Evolutionary conservation across 805 yeast genomes (phyloP).

Genomic region (Saccharomycopsis microspora): DNA sequence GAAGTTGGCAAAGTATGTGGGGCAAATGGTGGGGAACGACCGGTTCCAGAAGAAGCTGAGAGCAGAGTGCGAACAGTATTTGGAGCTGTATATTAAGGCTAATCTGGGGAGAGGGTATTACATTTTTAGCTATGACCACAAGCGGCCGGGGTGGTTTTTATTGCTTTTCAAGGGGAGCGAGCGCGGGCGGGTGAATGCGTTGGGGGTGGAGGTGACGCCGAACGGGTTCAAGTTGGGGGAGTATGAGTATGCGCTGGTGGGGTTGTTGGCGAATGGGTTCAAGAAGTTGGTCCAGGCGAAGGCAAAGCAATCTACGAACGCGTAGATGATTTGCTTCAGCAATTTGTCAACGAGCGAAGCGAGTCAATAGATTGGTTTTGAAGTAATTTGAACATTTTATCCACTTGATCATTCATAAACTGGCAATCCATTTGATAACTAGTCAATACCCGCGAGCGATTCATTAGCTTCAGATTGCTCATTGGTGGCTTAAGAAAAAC

Average conservation of each 20-base stretch:
- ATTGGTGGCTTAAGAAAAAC: no score
- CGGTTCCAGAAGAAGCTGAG: conserved; percentile 77
- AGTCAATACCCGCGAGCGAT: no score
- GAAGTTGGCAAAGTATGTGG: conserved; percentile 71
- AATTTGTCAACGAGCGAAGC: no score
- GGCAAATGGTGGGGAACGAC: conserved; percentile 76
- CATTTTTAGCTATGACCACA: conserved; percentile 82
- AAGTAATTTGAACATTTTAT: no score
- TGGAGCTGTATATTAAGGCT: conserved; percentile 81
- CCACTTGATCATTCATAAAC: no score
- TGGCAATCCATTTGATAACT: no score
- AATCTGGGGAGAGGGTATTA: conserved; percentile 85
- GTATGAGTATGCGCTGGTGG: conserved; percentile 82
- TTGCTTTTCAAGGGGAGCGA: conserved; percentile 76
- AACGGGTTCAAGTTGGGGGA: conserved; percentile 74
- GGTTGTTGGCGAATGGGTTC: conserved; percentile 87
- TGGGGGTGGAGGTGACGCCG: conserved; percentile 89
- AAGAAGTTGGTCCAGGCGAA: conserved; percentile 41
- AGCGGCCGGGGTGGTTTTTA: conserved; percentile 88
- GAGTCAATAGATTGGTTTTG: no score
- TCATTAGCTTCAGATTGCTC: no score
- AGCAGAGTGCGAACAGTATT: conserved; percentile 74
- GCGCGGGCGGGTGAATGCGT: conserved; percentile 55
- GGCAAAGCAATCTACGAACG: background rate
- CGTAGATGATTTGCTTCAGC: background rate